Conservation (phyloP, 371 early-diverging fungal species). For the Mucor saturninus region DNA sequence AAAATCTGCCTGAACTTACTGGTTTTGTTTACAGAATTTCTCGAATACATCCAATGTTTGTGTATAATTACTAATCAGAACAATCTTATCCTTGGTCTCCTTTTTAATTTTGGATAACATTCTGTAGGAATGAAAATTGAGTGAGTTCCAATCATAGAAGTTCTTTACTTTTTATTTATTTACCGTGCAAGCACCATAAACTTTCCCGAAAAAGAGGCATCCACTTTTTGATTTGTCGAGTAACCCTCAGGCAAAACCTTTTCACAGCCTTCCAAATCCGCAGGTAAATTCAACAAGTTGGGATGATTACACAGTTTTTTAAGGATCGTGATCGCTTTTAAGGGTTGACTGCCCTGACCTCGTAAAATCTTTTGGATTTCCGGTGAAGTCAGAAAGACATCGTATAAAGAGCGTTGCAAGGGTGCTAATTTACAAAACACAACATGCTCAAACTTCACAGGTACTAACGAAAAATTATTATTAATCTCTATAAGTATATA, state of each 20-base stretch:
- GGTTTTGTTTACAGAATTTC: constrained; percentile 74
- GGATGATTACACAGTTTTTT: constrained; percentile 98
- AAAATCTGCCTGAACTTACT: constrained; percentile 42
- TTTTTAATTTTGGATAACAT: constrained; percentile 74
- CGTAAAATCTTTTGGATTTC: constrained; percentile 75
- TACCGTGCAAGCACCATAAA: constrained; percentile 82
- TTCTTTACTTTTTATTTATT: too few relatives aligned
- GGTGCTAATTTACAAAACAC: constrained; percentile 89
- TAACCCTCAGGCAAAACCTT: constrained; percentile 57
- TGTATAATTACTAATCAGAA: constrained; percentile 96
- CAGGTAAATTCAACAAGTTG: constrained; percentile 72
- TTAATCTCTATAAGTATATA: background rate
- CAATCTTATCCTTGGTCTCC: constrained; percentile 90
- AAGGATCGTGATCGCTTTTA: constrained; percentile 85
- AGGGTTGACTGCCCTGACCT: constrained; percentile 68
- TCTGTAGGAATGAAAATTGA: constrained; percentile 18
- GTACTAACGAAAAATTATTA: constrained; percentile 60
- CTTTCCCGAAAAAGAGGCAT: constrained; percentile 87
- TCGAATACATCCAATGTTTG: constrained; percentile 97
- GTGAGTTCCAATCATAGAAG: too few relatives aligned
- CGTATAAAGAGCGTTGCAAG: constrained; percentile 83
- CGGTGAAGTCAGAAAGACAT: constrained; percentile 77
- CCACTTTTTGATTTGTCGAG: constrained; percentile 44
- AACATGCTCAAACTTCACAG: constrained; percentile 95
- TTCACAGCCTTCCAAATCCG: constrained; percentile 73